Base-by-base conservation (phyloP, 371 early-diverging fungal species). In the Rhizopus sp. region DNA sequence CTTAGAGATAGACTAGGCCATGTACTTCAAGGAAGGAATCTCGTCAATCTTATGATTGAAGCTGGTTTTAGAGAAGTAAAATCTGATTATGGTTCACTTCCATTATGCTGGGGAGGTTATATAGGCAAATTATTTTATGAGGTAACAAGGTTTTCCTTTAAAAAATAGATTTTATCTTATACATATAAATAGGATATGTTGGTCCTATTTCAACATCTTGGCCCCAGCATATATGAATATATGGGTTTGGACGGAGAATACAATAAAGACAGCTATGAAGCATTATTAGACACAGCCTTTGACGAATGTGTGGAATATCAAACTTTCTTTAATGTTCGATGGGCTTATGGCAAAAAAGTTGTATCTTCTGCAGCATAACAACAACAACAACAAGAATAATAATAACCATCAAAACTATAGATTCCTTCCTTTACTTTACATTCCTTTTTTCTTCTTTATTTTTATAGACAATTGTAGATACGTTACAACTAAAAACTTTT, bases 71-170 rank as follows among this genome's bases (percentile, higher is more conserved):
- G 55, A 35, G 73, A 76, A 31, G 40, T 76, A 7, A 42, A 54
- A 9, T 34, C 59, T n/a, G 71, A 73, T 31, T 76, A 76, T 55
- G 59, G 52, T 4, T 76, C 77, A 13, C 47, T 72, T 13, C 77
- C 77, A 3, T 57, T 70, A 16, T 72, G 73, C 38, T 76, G 77
- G 77, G 77, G 77, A 38, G 77, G 77, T 0, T 70, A 68, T 51
- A 37, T 76, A 37, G 77, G 77, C 29, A 76, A 76, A 38, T 50
- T 66, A 35, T 57, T 68, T 9, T 76, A 76, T 48, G 73, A 76
- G 70, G 75, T 69, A 65, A 48, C 10, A 32, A 46, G 35, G 39
- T 10, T 15, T 35, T 29, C 1, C n/a, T 37, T 39, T 37, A 52
- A 4, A 39, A 38, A 9, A n/a, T 38, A 13, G 23, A 23, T 2